Evolutionary conservation across 768 basidiomycete genomes (phyloP).

Genomic region (Botryobasidium botryosum): DNA sequence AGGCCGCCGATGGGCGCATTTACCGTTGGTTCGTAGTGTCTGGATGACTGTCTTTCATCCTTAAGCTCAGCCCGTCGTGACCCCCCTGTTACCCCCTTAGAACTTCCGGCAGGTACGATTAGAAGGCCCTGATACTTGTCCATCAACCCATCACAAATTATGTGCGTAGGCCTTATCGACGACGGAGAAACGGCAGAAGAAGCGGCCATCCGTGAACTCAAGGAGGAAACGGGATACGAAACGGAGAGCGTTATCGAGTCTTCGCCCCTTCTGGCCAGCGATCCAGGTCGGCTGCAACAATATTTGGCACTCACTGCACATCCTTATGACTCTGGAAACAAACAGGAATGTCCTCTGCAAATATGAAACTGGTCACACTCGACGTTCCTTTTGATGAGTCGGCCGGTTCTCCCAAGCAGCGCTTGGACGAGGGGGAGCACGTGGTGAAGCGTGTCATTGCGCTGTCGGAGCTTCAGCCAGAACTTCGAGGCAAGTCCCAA

Average conservation of each 20-base stretch:
- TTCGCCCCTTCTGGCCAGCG: conserved; percentile 42
- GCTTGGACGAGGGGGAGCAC: conserved; percentile 42
- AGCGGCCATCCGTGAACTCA: conserved; percentile 73
- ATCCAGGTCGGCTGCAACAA: conserved; percentile 39
- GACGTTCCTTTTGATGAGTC: conserved; percentile 43
- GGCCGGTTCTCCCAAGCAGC: conserved; percentile 37
- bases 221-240: conserved; percentile 84
- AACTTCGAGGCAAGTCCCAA: conserved; percentile 19
- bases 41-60: no score
- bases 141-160: background rate
- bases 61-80: conserved; percentile 1
- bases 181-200: conserved; percentile 65
- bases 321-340: background rate
- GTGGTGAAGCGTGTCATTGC: conserved; percentile 23
- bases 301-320: background rate
- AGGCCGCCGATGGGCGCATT: conserved; percentile 69
- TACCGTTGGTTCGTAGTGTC: conserved; percentile 39
- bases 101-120: conserved; percentile 39
- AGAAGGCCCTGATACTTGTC: background rate
- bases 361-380: conserved; percentile 73
- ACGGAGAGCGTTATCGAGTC: conserved; percentile 45
- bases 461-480: conserved; percentile 19
- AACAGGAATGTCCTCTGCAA: conserved; percentile 82
- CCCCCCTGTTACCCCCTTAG: conserved; percentile 19
- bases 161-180: conserved; percentile 55